phyloP scores from a whole-genome alignment of 257 asterid species.

The Leptodermis oblonga region DNA sequence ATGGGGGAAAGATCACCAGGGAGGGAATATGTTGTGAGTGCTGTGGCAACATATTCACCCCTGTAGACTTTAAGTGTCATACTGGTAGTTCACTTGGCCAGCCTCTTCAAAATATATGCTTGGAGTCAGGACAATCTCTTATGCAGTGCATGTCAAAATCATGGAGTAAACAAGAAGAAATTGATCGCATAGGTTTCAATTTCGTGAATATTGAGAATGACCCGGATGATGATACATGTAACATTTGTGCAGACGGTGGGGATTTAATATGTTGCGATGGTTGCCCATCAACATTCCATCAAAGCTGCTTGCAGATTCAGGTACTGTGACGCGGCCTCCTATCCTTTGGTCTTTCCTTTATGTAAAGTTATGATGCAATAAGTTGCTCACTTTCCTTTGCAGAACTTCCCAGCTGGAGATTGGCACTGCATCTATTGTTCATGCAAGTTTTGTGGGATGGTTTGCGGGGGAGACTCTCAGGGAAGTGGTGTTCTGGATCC shows the following conservation, averaged over 20 bases:
- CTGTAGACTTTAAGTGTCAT: constrained; percentile 64
- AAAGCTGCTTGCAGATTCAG: constrained; percentile 66
- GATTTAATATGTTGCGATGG: constrained; percentile 88
- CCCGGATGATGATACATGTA: constrained; percentile 90
- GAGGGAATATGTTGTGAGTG: constrained; percentile 85
- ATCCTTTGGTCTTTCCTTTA: not conserved
- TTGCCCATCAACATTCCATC: constrained; percentile 96
- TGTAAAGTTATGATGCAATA: not conserved
- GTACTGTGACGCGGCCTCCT: constrained; percentile 37
- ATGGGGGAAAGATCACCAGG: constrained; percentile 56
- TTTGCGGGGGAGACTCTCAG: constrained; percentile 36
- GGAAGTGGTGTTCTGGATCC: constrained; percentile 30
- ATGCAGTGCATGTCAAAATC: constrained; percentile 65
- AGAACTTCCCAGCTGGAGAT: constrained; percentile 81
- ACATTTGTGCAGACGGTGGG: constrained; percentile 95
- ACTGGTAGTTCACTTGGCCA: constrained; percentile 50
- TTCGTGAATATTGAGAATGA: constrained; percentile 71
- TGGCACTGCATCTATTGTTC: constrained; percentile 87
- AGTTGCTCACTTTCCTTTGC: constrained; percentile 13
- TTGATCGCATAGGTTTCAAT: constrained; percentile 45
- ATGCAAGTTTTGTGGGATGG: constrained; percentile 83
- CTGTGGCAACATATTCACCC: constrained; percentile 46
- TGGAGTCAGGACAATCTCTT: constrained; percentile 71
- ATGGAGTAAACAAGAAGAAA: constrained; percentile 62
- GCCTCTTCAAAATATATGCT: constrained; percentile 43